Evolutionary conservation across 768 basidiomycete species (phyloP), one percentile per base, ranked within the genome.

Genomic region (Boletus tylopilopsis): DNA sequence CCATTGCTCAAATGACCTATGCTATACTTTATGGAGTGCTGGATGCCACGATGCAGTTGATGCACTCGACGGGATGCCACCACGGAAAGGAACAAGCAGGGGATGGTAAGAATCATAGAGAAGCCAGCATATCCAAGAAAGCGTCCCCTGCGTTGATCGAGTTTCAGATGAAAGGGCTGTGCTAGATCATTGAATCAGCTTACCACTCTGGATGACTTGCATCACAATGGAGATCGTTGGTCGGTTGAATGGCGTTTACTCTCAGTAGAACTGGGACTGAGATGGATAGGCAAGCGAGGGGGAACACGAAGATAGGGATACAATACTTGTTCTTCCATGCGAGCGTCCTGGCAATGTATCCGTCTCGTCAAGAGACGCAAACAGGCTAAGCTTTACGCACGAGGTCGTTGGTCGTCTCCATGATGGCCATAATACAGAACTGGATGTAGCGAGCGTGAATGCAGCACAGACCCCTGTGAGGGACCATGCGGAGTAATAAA

Each of bases 61-160:
- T 59, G 33, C 29, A 58, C 27, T 42, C 50, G 44, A 38, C 37
- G 40, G 6, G 56, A 56, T 4, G 67, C 51, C 16, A 30, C 24
- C 49, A 45, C 54, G 5, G 81, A 80, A 12, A 82, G 62, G 52
- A 73, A 66, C 34, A 82, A 63, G 40, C 76, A 77, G 3, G 84
- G 84, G 15, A 83, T 61, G 4, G 74, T 67, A 10, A 80, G 62
- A 36, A 79, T 46, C 49, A 82, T 70, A 0, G 83, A 75, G 7
- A 74, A 59, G 7, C 82, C 85, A 12, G 82, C 77, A 56, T 84
- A 85, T 33, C 79, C 77, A n/a, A 83, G 55, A 47, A 85, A 74
- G 38, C 84, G 79, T 25, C 79, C 73, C 85, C 85, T 86, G 46
- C 2, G 39, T 47, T 41, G 33, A 39, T 39, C 36, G 23, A 47